A percentile compares a stretch with the other conserved stretches of the same genome.
Conservation (phyloP, 768 basidiomycete genomes). For the Xanthoconium purpureum region DNA sequence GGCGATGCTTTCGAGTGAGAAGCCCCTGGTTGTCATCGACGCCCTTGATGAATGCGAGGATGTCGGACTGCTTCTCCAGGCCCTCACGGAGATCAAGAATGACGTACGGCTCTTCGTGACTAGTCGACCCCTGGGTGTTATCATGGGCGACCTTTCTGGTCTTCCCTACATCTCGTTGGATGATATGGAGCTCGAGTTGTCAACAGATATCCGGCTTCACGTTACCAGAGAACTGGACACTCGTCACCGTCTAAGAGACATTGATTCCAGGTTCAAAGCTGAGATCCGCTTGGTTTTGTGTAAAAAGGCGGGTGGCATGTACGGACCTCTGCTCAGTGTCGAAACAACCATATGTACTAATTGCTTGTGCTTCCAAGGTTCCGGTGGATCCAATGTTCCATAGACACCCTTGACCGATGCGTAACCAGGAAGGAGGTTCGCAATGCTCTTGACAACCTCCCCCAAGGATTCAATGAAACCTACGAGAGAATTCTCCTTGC, state of each 20-base stretch:
- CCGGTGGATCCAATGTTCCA: not conserved
- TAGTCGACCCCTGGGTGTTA: not conserved
- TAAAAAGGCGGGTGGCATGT: not conserved
- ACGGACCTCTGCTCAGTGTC: too few species aligned
- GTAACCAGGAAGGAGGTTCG: not conserved
- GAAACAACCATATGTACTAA: too few species aligned
- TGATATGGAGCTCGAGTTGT: not conserved
- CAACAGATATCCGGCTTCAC: not conserved
- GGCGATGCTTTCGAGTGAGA: not conserved
- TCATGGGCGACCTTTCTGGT: not conserved
- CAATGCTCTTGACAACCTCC: not conserved
- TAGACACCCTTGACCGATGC: not conserved
- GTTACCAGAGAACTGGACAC: not conserved
- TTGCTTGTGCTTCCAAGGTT: too few species aligned
- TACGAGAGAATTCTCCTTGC: not conserved
- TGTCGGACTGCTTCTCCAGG: not conserved
- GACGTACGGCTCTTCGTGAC: not conserved
- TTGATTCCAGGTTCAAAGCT: not conserved
- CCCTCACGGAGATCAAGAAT: not conserved
- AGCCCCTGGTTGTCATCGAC: not conserved
- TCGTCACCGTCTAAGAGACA: not conserved
- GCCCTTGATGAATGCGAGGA: conserved; percentile 2
- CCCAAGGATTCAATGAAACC: not conserved
- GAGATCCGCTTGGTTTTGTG: not conserved
- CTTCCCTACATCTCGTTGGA: not conserved